A percentile compares a stretch with the other conserved stretches of the same genome.
These are phyloP conservation scores for Pleurotus sapidus DNA, from an alignment of 768 basidiomycete genomes.

Conservation along the genomic window DNA sequence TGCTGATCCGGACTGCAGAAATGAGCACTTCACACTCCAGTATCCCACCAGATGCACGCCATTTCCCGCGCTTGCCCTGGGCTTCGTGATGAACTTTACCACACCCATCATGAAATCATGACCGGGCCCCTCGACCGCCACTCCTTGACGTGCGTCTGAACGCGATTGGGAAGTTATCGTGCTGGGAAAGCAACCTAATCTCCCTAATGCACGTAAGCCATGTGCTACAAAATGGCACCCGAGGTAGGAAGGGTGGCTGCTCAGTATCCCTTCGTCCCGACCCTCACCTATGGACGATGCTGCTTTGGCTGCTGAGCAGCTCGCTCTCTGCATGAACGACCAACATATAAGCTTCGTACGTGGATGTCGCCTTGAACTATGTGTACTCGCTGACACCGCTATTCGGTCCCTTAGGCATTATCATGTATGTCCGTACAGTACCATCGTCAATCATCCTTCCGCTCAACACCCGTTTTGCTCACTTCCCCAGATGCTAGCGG, in stretches of 20 bases:
- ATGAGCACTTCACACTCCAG: too few species aligned
- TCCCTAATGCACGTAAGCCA: background rate
- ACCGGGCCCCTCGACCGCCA: too few species aligned
- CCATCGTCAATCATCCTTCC: too few species aligned
- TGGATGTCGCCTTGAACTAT: background rate
- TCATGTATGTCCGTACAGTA: background rate
- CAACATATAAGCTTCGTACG: background rate
- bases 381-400: background rate
- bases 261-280: too few species aligned
- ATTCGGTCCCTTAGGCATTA: background rate
- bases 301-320: background rate
- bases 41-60: too few species aligned
- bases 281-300: background rate
- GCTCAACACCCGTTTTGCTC: background rate
- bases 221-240: background rate
- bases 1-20: too few species aligned
- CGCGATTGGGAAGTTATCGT: too few species aligned
- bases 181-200: background rate
- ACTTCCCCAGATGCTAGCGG: slow-evolving; percentile 3
- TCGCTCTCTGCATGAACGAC: slow-evolving; percentile 1
- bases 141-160: too few species aligned
- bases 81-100: too few species aligned
- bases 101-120: too few species aligned
- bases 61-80: background rate
- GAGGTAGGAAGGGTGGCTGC: background rate